Conservation (phyloP, 2,329 filamentous ascomycete species). For the Beauveria rudraprayagi region DNA sequence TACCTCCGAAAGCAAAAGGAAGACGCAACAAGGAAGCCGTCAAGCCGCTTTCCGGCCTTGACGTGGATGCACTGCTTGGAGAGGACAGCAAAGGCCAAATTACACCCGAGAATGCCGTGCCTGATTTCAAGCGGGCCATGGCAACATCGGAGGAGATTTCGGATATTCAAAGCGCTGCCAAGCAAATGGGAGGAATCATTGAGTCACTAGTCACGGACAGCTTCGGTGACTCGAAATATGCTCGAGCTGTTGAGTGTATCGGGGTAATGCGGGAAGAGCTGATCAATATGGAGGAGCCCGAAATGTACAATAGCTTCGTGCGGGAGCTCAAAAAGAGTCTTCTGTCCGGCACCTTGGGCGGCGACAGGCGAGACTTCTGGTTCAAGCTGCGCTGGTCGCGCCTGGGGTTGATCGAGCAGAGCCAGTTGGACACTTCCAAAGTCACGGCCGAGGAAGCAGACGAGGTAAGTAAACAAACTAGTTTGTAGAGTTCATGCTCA, state of each 20-base stretch:
- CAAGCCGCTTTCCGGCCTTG: conserved; percentile 83
- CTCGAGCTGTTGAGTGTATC: conserved; percentile 65
- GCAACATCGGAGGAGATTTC: conserved; percentile 49
- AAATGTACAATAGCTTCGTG: conserved; percentile 68
- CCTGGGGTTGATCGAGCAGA: conserved; percentile 65
- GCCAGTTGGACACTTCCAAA: conserved; percentile 53
- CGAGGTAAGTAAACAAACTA: conserved; percentile 34
- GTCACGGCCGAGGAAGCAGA: conserved; percentile 65
- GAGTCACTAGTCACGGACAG: conserved; percentile 61
- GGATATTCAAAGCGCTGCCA: conserved; percentile 57
- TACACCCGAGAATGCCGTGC: conserved; percentile 66
- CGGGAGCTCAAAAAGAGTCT: conserved; percentile 64
- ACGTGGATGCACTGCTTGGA: conserved; percentile 74
- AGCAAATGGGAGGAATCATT: conserved; percentile 68
- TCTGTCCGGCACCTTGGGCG: conserved; percentile 60
- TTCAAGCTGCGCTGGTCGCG: conserved; percentile 57
- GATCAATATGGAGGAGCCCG: conserved; percentile 65
- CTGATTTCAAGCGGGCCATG: conserved; percentile 81
- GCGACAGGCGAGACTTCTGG: conserved; percentile 79
- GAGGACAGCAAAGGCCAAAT: conserved; percentile 39
- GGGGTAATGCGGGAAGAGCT: conserved; percentile 72
- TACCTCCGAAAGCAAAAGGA: conserved; percentile 71
- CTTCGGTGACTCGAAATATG: conserved; percentile 68
- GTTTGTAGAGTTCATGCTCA: background rate
- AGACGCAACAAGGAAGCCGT: conserved; percentile 60